Percentiles rank a stretch among this genome's conserved stretches.
These are phyloP conservation scores for Dendrobium chrysotoxum DNA, from an alignment of 106 monocot genomes.

Conservation along the genomic window DNA sequence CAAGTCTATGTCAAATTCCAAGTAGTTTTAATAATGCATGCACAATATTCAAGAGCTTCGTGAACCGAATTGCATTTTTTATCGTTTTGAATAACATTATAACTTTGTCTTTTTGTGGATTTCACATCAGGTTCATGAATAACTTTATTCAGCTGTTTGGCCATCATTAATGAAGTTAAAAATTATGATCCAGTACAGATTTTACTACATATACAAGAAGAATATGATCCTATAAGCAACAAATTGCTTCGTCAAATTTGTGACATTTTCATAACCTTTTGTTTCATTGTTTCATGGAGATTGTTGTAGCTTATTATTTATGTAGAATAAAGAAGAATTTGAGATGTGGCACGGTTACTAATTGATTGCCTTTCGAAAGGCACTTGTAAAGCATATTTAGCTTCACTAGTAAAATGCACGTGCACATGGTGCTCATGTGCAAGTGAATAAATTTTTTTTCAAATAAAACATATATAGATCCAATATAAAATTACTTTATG, in stretches of 20 bases:
- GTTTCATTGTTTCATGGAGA: not conserved
- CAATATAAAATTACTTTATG: too few relatives aligned
- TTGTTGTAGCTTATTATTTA: too few relatives aligned
- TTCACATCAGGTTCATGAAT: slow-evolving; percentile 5
- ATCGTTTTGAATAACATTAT: not conserved
- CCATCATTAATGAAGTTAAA: not conserved
- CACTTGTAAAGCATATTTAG: too few relatives aligned
- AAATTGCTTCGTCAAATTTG: not conserved
- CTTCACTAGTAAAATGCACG: too few relatives aligned
- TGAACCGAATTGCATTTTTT: not conserved
- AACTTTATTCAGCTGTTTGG: slow-evolving; percentile 1
- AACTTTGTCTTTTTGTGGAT: not conserved
- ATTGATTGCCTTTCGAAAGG: too few relatives aligned
- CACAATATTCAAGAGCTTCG: not conserved
- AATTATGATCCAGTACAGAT: not conserved
- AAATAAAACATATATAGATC: too few relatives aligned
- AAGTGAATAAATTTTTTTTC: too few relatives aligned
- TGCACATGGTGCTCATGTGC: too few relatives aligned
- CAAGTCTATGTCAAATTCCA: too few relatives aligned
- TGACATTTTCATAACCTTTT: not conserved
- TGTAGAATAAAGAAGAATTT: too few relatives aligned
- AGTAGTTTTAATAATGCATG: too few relatives aligned
- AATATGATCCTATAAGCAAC: not conserved
- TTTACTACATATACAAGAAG: not conserved
- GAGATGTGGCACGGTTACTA: too few relatives aligned